phyloP scores from a whole-genome alignment of 2,329 filamentous ascomycete species.

The Corinectria fuckeliana region DNA sequence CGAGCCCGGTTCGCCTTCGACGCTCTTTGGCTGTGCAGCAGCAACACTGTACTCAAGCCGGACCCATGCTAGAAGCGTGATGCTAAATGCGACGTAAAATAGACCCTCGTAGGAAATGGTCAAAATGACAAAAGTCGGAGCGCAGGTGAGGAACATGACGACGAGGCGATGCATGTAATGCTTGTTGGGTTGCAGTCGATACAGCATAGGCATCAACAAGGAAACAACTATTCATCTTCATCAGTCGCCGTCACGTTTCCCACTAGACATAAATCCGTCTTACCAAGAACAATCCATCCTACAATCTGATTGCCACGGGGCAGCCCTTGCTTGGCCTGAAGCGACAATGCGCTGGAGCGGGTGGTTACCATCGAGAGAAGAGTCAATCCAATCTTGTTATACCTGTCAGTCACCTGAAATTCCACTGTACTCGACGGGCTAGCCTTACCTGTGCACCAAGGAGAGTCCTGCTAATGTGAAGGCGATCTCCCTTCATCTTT shows the following conservation, averaged over 20 bases:
- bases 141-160: constrained; percentile 90
- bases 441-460: constrained; percentile 68
- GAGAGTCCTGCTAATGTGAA: constrained; percentile 60
- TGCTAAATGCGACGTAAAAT: constrained; percentile 90
- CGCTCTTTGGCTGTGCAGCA: constrained; percentile 30
- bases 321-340: constrained; percentile 85
- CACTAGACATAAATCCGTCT: constrained; percentile 34
- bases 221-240: constrained; percentile 65
- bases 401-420: constrained; percentile 13
- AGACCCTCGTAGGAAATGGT: constrained; percentile 97
- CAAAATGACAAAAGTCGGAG: constrained; percentile 92
- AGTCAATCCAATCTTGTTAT: constrained; percentile 72
- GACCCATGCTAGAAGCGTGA: constrained; percentile 86
- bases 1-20: constrained; percentile 30
- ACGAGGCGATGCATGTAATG: constrained; percentile 91
- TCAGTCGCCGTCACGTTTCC: constrained; percentile 12
- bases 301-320: constrained; percentile 87
- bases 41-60: constrained; percentile 81
- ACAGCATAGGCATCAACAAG: constrained; percentile 79
- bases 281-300: constrained; percentile 81
- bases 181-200: constrained; percentile 78
- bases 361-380: constrained; percentile 85
- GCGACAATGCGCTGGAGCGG: constrained; percentile 79
- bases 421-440: neutral
- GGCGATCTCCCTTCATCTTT: constrained; percentile 41